Conservation (phyloP, 345 rosid genomes). For the Litchi chinensis region DNA sequence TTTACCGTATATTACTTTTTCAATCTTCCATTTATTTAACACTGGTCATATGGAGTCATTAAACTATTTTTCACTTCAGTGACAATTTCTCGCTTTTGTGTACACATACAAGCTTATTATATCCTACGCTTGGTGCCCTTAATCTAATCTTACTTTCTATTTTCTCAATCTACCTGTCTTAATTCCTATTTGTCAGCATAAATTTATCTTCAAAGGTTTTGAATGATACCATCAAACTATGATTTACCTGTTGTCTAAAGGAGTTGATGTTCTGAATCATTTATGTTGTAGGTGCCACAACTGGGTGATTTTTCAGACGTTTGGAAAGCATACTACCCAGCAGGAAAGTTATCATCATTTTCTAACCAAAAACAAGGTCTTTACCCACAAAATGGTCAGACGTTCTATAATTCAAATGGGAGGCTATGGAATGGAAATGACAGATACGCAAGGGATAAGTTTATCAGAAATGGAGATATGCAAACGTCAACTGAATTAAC, state of each 20-base stretch:
- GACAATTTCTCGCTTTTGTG: no score
- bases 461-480: conserved; percentile 38
- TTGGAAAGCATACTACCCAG: conserved; percentile 41
- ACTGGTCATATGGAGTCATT: no score
- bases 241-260: neutral
- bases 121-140: no score
- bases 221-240: neutral
- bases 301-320: conserved; percentile 34
- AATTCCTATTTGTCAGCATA: neutral
- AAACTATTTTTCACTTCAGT: no score
- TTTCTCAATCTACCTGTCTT: neutral
- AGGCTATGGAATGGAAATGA: conserved; percentile 52
- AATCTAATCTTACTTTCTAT: neutral
- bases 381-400: conserved; percentile 29
- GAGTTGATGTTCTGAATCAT: conserved; percentile 14
- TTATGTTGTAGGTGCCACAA: conserved; percentile 37
- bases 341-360: conserved; percentile 41
- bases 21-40: no score
- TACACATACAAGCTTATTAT: no score
- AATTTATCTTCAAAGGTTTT: neutral
- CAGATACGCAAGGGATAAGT: conserved; percentile 36
- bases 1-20: no score
- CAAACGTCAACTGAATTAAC: conserved; percentile 54
- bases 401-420: conserved; percentile 44
- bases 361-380: conserved; percentile 43